A percentile compares a stretch with the other conserved stretches of the same genome.
phyloP scores from a whole-genome alignment of 257 asterid species.

The Solanum medicagineum region DNA sequence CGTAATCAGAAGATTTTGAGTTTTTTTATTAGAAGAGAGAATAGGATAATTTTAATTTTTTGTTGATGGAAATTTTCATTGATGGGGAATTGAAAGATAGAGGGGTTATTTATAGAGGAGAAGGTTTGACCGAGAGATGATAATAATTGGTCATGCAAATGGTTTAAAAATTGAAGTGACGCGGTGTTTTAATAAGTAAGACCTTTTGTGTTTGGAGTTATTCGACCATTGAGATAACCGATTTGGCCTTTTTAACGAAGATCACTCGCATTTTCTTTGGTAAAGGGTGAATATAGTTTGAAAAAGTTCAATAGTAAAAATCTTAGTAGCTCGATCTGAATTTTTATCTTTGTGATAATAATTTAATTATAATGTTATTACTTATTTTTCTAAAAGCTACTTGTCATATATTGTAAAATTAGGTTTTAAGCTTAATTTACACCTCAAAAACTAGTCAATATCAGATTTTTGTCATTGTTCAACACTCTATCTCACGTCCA shows the following conservation, averaged over 20 bases:
- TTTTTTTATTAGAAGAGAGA: not conserved
- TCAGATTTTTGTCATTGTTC: too few relatives aligned
- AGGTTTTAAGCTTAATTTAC: too few relatives aligned
- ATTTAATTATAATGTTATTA: too few relatives aligned
- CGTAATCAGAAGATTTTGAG: not conserved
- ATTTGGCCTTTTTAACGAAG: not conserved
- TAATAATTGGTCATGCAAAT: not conserved
- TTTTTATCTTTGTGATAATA: too few relatives aligned
- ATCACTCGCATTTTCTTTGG: not conserved
- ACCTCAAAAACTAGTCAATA: too few relatives aligned
- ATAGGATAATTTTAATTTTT: not conserved
- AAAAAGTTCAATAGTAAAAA: not conserved
- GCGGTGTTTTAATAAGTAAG: not conserved
- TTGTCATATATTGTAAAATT: too few relatives aligned
- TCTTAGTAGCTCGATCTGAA: too few relatives aligned
- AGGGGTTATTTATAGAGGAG: not conserved
- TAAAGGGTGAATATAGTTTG: not conserved
- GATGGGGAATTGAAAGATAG: not conserved
- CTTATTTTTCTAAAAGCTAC: too few relatives aligned
- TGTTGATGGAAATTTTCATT: not conserved
- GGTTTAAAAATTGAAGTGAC: not conserved
- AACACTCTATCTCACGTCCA: too few relatives aligned
- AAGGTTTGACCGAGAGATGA: not conserved
- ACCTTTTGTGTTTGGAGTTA: not conserved
- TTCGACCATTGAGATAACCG: not conserved